Base-by-base conservation (phyloP, 1,284 basidiomycete species). In the Ceratobasidium sp. region DNA sequence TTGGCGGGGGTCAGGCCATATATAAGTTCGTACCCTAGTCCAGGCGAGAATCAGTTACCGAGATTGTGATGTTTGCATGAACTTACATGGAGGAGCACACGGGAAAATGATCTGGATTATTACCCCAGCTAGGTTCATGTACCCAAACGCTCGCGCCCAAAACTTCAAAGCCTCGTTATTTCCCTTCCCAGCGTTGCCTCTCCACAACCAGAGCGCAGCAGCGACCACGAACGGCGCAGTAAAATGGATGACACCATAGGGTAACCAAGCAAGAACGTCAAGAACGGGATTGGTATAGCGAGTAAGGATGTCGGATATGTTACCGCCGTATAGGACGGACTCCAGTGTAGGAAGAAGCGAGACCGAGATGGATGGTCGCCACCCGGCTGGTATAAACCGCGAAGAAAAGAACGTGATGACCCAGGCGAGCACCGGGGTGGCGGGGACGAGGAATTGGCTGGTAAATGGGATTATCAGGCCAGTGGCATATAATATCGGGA, bases 231-330 rank as follows among this genome's bases (percentile, higher is more conserved):
- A 92, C 0, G 96, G 96, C 41, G 92, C 83, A 24, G 86, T 87
- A 82, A 97, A 99, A 83, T 99, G 97, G 19, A 92, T 85, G 54
- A 98, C 88, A 22, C 98, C 98, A 80, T 99, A 99, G 0, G 97
- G 96, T 0, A 98, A 81, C 97, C 97, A 99, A 0, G 96, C 96
- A 69, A 98, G 80, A 76, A 99, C 88, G 81, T 99, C 97, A 66
- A 99, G 88, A 29, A 95, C 79, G 2, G 96, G 94, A 80, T 98
- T 93, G 1, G 96, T 98, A 83, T 91, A 95, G 22, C 95, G 88
- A 2, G 96, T 98, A 76, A 98, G 90, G 80, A 98, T 92, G 82
- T 98, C 96, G 43, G 94, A 96, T 76, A 98, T 96, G 84, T 98
- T 98, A 65, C 95, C 96, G 11, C 97, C 97, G 81, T 98, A 98